phyloP scores from a whole-genome alignment of 768 basidiomycete genomes.

The Asterophora parasitica region DNA sequence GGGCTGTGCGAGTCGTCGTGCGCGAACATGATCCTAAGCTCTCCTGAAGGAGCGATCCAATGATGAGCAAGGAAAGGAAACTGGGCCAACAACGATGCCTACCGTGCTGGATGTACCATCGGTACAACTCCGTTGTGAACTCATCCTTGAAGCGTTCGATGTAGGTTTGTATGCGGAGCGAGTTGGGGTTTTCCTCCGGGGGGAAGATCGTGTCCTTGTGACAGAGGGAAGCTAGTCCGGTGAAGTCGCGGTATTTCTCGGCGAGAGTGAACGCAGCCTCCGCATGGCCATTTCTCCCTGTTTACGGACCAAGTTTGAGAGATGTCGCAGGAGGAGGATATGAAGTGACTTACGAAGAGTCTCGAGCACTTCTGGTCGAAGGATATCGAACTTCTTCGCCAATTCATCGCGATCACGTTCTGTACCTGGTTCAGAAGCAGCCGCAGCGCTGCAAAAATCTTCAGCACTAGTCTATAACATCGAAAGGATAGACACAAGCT shows the following conservation, averaged over 20 bases:
- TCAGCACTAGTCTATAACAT: slow-evolving; percentile 1
- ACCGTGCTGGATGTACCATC: slow-evolving; percentile 93
- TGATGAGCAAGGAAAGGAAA: not conserved
- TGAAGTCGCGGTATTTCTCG: slow-evolving; percentile 83
- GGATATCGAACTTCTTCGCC: slow-evolving; percentile 58
- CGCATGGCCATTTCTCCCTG: slow-evolving; percentile 65
- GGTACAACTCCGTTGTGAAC: slow-evolving; percentile 86
- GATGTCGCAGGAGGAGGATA: not conserved
- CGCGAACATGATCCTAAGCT: slow-evolving; percentile 76
- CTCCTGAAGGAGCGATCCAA: slow-evolving; percentile 45
- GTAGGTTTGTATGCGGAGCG: slow-evolving; percentile 60
- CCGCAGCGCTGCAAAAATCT: slow-evolving; percentile 33
- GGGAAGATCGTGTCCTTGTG: slow-evolving; percentile 61
- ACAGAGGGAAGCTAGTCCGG: slow-evolving; percentile 79
- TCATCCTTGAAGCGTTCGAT: slow-evolving; percentile 74
- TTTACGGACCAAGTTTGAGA: not conserved
- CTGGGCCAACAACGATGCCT: not conserved
- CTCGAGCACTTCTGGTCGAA: slow-evolving; percentile 75
- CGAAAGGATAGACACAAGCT: slow-evolving; percentile 4
- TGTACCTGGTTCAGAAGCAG: slow-evolving; percentile 41
- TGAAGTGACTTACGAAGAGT: slow-evolving; percentile 60
- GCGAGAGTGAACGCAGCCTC: slow-evolving; percentile 77
- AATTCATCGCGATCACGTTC: slow-evolving; percentile 58
- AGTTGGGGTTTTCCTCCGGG: slow-evolving; percentile 60
- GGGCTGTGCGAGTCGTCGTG: slow-evolving; percentile 58